phyloP scores from a whole-genome alignment of 805 yeast genomes.

The Candida schatavii region DNA sequence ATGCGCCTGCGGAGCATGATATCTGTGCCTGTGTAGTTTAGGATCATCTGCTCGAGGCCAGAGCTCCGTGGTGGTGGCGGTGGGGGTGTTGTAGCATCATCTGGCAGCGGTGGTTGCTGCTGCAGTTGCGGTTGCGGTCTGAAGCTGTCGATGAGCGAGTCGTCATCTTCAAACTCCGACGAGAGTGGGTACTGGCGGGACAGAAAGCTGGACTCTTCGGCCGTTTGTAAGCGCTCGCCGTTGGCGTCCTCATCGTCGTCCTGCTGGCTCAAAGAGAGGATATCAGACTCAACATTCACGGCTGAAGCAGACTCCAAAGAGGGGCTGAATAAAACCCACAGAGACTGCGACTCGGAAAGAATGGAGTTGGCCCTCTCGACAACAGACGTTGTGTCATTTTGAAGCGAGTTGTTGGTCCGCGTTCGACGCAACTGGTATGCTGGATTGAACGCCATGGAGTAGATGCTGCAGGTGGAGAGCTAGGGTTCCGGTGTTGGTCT shows the following conservation, averaged over 20 bases:
- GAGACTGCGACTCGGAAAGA: slow-evolving; percentile 21
- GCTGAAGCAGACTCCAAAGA: slow-evolving; percentile 5
- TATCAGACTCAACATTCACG: slow-evolving; percentile 20
- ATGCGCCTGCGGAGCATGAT: slow-evolving; percentile 12
- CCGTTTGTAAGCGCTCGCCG: slow-evolving; percentile 7
- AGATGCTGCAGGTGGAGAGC: too few relatives aligned
- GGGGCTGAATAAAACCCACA: slow-evolving; percentile 30
- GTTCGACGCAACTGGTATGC: slow-evolving; percentile 4
- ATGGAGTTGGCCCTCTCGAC: slow-evolving; percentile 5
- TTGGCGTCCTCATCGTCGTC: slow-evolving; percentile 7
- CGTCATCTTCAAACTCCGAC: slow-evolving; percentile 9
- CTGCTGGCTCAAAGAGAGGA: slow-evolving; percentile 17
- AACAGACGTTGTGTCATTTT: slow-evolving; percentile 1
- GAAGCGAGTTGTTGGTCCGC: slow-evolving; percentile 2
- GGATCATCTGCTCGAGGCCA: slow-evolving; percentile 6
- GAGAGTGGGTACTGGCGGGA: neutral
- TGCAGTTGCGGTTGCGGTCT: neutral
- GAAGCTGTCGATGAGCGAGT: slow-evolving; percentile 8
- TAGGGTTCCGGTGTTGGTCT: too few relatives aligned
- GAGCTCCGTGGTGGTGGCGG: neutral
- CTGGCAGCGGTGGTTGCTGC: too few relatives aligned
- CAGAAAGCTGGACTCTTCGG: slow-evolving; percentile 2
- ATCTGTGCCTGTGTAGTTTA: neutral
- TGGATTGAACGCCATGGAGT: slow-evolving; percentile 5
- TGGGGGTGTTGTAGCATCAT: slow-evolving; percentile 1